Conservation (phyloP, 2,329 filamentous ascomycete genomes). For the Fusarium albidum region DNA sequence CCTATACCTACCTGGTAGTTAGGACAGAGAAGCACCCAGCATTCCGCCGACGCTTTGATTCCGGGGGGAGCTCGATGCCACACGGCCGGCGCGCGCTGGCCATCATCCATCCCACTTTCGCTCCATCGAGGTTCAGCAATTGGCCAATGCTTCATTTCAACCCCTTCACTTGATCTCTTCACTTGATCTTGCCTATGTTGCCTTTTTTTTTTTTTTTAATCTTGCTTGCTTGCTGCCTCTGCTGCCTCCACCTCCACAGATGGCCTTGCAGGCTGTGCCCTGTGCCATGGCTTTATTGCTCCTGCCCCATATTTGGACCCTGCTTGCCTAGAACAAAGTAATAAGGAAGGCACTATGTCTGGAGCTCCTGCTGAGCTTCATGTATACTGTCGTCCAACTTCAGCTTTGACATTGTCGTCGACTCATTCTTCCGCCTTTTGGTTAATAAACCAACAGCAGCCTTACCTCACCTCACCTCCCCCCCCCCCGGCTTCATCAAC, state of each 20-base stretch:
- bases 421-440: conserved; percentile 6
- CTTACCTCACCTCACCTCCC: no score
- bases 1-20: not conserved
- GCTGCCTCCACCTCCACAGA: conserved; percentile 1
- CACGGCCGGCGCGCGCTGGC: conserved; percentile 8
- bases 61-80: conserved; percentile 34
- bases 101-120: conserved; percentile 34
- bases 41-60: conserved; percentile 32
- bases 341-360: not conserved
- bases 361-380: conserved; percentile 1
- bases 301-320: not conserved
- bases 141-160: conserved; percentile 35
- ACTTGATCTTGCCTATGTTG: conserved; percentile 18
- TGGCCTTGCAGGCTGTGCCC: conserved; percentile 13
- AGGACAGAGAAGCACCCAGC: conserved; percentile 19
- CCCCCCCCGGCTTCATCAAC: conserved; percentile 8
- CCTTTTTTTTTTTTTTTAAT: conserved; percentile 19
- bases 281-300: conserved; percentile 13
- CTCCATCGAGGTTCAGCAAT: conserved; percentile 27
- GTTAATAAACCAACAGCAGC: conserved; percentile 17
- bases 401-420: not conserved
- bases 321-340: no score
- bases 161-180: conserved; percentile 24
- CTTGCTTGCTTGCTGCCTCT: conserved; percentile 7
- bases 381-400: not conserved